phyloP scores from a whole-genome alignment of 352 stramenopile genomes.

The Aphanomyces stellatus region DNA sequence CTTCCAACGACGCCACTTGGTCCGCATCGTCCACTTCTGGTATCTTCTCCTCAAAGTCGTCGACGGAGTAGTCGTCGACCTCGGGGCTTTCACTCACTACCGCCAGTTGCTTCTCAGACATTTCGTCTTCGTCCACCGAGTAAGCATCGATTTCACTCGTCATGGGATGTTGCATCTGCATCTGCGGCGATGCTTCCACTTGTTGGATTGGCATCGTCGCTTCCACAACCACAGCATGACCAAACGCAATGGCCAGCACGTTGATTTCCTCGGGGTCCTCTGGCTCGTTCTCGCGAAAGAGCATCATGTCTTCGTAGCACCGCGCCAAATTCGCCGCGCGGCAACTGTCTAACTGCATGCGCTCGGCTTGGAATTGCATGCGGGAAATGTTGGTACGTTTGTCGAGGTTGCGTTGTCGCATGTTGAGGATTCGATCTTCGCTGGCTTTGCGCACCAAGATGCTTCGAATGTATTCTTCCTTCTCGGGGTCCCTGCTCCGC shows the following conservation, averaged over 20 bases:
- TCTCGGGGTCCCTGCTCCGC: not conserved
- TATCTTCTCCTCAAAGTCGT: not conserved
- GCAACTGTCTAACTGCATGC: constrained; percentile 8
- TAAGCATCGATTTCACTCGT: not conserved
- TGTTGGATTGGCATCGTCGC: not conserved
- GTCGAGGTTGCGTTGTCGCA: not conserved
- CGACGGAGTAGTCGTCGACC: not conserved
- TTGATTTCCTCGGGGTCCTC: constrained; percentile 10
- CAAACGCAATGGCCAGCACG: constrained; percentile 5
- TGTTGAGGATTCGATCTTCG: constrained; percentile 16
- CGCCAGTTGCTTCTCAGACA: not conserved
- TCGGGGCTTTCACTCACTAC: not conserved
- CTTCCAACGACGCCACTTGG: constrained; percentile 46
- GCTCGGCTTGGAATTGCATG: constrained; percentile 1
- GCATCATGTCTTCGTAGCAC: constrained; percentile 19
- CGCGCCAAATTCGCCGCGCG: constrained; percentile 3
- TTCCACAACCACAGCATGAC: not conserved
- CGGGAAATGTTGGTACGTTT: not conserved
- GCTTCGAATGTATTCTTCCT: constrained; percentile 18
- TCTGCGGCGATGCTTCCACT: not conserved
- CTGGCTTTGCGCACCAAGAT: constrained; percentile 14
- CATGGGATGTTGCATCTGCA: not conserved
- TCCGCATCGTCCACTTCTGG: constrained; percentile 37
- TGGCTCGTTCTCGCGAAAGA: not conserved
- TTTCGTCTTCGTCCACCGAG: not conserved